phyloP scores from a whole-genome alignment of 1,284 basidiomycete genomes.

The Polyporus tsugae region DNA sequence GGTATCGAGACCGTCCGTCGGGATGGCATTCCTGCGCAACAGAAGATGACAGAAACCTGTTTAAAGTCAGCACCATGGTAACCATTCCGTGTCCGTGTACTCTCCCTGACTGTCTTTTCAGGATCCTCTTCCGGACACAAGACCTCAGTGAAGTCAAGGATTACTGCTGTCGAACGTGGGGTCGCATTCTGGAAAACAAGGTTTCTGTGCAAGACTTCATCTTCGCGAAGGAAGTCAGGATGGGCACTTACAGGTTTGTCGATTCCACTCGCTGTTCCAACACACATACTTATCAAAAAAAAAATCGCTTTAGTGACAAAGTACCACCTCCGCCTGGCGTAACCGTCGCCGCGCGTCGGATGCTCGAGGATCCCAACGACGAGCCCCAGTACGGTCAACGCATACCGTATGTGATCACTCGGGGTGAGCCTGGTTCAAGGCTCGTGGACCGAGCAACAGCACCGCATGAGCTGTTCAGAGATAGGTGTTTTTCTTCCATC shows the following conservation, averaged over 20 bases:
- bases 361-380: constrained; percentile 79
- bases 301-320: constrained; percentile 65
- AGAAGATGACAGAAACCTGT: constrained; percentile 89
- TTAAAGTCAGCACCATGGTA: constrained; percentile 68
- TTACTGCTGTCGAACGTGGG: constrained; percentile 89
- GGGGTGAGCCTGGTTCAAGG: constrained; percentile 71
- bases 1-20: constrained; percentile 97
- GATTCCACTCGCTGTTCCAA: neutral
- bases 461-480: constrained; percentile 81
- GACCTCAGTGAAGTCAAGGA: constrained; percentile 91
- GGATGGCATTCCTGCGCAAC: constrained; percentile 88
- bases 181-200: constrained; percentile 82
- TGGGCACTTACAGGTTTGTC: constrained; percentile 88
- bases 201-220: constrained; percentile 92
- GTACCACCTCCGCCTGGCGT: constrained; percentile 91
- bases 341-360: constrained; percentile 81
- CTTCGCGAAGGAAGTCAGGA: constrained; percentile 92
- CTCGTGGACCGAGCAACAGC: constrained; percentile 86
- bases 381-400: constrained; percentile 95
- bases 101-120: constrained; percentile 41
- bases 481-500: constrained; percentile 55
- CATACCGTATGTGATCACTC: constrained; percentile 88
- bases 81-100: no score
- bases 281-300: no score
- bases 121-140: constrained; percentile 88